These are phyloP conservation scores for Pelargonium australe DNA, from an alignment of 441 rosid species.

Conservation along the genomic window DNA sequence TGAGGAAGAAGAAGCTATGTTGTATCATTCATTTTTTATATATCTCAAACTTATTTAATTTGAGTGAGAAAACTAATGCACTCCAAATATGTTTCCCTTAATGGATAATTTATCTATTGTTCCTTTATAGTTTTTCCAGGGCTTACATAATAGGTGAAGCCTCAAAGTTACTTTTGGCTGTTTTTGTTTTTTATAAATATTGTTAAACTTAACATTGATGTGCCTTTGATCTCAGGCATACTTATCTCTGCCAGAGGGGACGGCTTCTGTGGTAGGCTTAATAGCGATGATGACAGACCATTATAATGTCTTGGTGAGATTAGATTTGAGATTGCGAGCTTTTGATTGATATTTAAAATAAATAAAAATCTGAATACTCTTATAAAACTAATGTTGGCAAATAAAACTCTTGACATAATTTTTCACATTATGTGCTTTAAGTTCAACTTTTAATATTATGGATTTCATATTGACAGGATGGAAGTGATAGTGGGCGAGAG, in stretches of 20 bases:
- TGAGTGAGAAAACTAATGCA: background rate
- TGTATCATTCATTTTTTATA: no score
- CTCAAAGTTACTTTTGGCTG: constrained; percentile 10
- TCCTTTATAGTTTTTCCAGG: background rate
- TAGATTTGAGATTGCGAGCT: constrained; percentile 13
- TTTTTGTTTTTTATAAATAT: constrained; percentile 12
- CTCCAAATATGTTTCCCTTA: background rate
- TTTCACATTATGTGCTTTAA: background rate
- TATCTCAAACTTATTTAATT: no score
- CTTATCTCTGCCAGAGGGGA: constrained; percentile 90
- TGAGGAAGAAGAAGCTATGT: no score
- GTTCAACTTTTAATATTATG: background rate
- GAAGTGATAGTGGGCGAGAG: constrained; percentile 68
- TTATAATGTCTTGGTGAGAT: constrained; percentile 69
- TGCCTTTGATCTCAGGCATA: constrained; percentile 61
- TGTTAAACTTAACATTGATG: constrained; percentile 9
- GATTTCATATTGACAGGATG: constrained; percentile 44
- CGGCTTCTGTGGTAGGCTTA: constrained; percentile 83
- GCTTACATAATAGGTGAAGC: constrained; percentile 9
- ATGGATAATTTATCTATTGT: background rate
- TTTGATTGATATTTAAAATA: background rate
- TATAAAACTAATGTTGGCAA: background rate
- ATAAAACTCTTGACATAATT: background rate
- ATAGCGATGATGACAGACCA: constrained; percentile 99
- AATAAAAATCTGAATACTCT: background rate